Base-by-base conservation (phyloP, 129 eudicot genomes). In the Erigeron canadensis region DNA sequence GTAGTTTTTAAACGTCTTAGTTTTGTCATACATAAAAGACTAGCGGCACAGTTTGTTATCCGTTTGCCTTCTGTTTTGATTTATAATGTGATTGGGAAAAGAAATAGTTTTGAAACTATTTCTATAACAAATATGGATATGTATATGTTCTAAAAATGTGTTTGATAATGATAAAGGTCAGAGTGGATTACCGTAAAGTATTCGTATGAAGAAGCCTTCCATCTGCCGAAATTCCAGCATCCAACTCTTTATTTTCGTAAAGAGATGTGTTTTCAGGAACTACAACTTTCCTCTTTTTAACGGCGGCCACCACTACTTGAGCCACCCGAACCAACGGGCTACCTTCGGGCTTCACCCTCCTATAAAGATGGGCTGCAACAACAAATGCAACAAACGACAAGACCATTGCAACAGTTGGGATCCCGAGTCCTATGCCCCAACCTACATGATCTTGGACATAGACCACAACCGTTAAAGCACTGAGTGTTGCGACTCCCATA, bases 371-470 rank as follows among this genome's bases (percentile, higher is more conserved):
- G n/a, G 89, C 70, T 1, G 95, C 98, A 0, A 79, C 58, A 10
- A 89, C 81, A 67, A 93, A 93, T 5, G 78, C 86, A 5, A 89
- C 11, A 22, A 93, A 56, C 2, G 98, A 85, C 8, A 93, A 63
- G 16, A 71, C 90, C 98, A 89, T 87, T 34, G 86, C 85, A 6
- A 87, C 77, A 10, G 96, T 89, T 10, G 96, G 98, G 51, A 93
- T 81, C 10, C 95, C 98, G 16, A 93, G 95, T 1, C 98, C 98
- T 74, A 86, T 76, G 2, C 85, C 92, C 98, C 98, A 93, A 7
- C 96, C 79, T 0, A 87, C 77, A 6, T 69, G 77, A 48, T 93
- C 96, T 81, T 93, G 98, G 39, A 93, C 71, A 71, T 93, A 93
- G 10, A 93, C 98, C 12, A 93, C 87, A 5, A 87, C 73, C 1